phyloP scores from a whole-genome alignment of 2,329 filamentous ascomycete species.

The Hymenoscyphus albidus region DNA sequence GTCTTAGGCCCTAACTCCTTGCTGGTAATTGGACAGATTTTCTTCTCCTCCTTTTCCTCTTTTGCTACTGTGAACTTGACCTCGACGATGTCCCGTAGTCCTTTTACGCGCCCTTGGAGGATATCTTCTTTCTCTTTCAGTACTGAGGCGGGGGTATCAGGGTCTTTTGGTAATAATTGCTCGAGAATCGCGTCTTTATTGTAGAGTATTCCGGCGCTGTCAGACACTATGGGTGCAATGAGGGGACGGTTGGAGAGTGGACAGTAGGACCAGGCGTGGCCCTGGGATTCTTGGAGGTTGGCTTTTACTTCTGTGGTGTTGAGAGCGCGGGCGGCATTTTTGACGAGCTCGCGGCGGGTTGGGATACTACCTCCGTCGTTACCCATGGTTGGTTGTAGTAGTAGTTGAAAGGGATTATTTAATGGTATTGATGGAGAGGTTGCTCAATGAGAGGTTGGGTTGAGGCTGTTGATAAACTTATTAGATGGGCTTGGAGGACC shows the following conservation, averaged over 20 bases:
- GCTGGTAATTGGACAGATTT: conserved; percentile 82
- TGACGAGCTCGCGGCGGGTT: conserved; percentile 91
- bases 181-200: conserved; percentile 89
- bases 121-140: conserved; percentile 56
- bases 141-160: conserved; percentile 41
- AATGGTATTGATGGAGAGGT: neutral
- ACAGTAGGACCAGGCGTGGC: conserved; percentile 83
- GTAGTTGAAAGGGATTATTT: conserved; percentile 2
- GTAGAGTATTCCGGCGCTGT: conserved; percentile 80
- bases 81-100: conserved; percentile 81
- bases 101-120: conserved; percentile 63
- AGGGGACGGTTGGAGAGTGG: conserved; percentile 79
- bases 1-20: conserved; percentile 77
- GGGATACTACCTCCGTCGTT: conserved; percentile 98
- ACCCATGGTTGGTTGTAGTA: conserved; percentile 59
- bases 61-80: conserved; percentile 63
- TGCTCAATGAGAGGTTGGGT: neutral
- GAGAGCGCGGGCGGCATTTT: conserved; percentile 78
- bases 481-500: neutral
- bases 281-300: conserved; percentile 76
- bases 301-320: conserved; percentile 87
- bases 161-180: conserved; percentile 54
- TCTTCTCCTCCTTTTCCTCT: conserved; percentile 54
- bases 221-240: conserved; percentile 67
- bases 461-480: conserved; percentile 7